Conservation (phyloP, 2,329 filamentous ascomycete species). For the Dactylella cylindrospora region DNA sequence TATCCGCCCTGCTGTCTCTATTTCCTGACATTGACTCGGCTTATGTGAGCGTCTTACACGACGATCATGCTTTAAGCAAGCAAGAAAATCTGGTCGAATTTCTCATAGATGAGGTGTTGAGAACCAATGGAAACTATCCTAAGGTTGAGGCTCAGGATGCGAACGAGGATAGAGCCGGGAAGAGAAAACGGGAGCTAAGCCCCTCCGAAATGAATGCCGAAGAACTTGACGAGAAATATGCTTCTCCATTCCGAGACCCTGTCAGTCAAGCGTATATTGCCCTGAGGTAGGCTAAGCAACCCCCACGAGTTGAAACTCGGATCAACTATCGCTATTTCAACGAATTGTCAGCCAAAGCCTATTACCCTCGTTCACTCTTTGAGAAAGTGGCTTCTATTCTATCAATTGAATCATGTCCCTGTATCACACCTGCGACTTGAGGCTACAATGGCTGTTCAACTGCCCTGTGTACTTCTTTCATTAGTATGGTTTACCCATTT, state of each 20-base stretch:
- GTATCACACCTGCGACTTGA: no score
- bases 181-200: slow-evolving; percentile 51
- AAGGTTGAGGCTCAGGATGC: slow-evolving; percentile 55
- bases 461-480: no score
- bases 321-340: no score
- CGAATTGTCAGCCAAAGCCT: no score
- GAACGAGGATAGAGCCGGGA: slow-evolving; percentile 52
- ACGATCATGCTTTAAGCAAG: slow-evolving; percentile 44
- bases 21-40: slow-evolving; percentile 57
- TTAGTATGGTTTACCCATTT: no score
- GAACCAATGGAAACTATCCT: slow-evolving; percentile 54
- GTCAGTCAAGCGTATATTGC: slow-evolving; percentile 31
- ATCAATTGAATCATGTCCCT: no score
- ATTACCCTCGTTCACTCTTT: no score
- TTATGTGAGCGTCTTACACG: slow-evolving; percentile 53
- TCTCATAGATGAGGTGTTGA: slow-evolving; percentile 55
- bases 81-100: slow-evolving; percentile 50
- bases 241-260: slow-evolving; percentile 48
- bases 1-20: slow-evolving; percentile 53
- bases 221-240: slow-evolving; percentile 47
- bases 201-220: slow-evolving; percentile 47
- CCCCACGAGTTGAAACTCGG: no score
- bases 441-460: no score
- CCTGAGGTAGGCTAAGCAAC: no score
- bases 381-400: no score